A percentile compares a stretch with the other conserved stretches of the same genome.
These are phyloP conservation scores for Nannochloropsis oceanica DNA, from an alignment of 108 stramenopile genomes.

Conservation along the genomic window DNA sequence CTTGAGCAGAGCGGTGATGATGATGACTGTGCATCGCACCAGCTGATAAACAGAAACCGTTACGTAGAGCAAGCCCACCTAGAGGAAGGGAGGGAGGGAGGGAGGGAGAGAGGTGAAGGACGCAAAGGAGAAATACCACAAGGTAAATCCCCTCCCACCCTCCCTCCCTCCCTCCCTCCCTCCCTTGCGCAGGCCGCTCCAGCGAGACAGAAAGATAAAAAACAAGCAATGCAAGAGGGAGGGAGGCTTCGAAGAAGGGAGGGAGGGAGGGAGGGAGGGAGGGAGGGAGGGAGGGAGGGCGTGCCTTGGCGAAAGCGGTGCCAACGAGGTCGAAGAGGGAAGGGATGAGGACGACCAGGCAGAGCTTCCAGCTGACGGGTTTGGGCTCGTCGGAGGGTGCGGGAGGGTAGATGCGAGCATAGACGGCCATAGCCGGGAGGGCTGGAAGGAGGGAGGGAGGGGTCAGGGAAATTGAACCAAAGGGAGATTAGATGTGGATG, in stretches of 20 bases:
- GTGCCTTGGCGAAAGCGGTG: neutral
- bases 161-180: too few species aligned
- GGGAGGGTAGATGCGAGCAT: neutral
- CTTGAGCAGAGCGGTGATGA: conserved; percentile 39
- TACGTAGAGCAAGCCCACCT: conserved; percentile 34
- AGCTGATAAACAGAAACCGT: conserved; percentile 39
- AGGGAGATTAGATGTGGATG: too few species aligned
- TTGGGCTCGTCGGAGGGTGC: neutral
- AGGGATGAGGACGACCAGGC: neutral
- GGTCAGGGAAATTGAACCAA: too few species aligned
- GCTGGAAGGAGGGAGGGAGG: conserved; percentile 2
- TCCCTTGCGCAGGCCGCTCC: too few species aligned
- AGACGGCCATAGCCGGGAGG: neutral
- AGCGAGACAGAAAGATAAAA: too few species aligned
- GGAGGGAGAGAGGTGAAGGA: neutral
- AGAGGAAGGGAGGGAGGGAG: neutral
- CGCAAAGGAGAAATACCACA: neutral
- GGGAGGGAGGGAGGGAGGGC: too few species aligned
- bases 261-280: too few species aligned
- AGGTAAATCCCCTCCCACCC: too few species aligned
- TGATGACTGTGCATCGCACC: conserved; percentile 36
- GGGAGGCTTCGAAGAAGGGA: too few species aligned
- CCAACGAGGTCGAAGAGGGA: too few species aligned
- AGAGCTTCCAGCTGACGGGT: neutral
- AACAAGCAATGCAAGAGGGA: too few species aligned